Evolutionary conservation across 148 eudicot genomes (phyloP).

Genomic region (Gaultheria prostrata): DNA sequence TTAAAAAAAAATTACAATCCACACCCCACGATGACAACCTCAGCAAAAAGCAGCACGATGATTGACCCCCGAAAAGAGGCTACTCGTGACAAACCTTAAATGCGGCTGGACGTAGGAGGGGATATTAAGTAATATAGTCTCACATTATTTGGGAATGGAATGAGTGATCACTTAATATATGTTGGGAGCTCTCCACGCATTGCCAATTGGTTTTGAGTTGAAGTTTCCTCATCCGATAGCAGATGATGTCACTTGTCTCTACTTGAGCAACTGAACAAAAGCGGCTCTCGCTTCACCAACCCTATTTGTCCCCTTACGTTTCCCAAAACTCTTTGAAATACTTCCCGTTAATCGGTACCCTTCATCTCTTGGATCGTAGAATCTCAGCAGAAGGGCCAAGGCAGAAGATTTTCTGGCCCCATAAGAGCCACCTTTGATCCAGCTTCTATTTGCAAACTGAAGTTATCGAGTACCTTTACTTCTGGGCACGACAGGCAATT

Average conservation of each 20-base stretch:
- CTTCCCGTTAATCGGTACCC: constrained; percentile 36
- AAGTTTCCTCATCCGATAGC: constrained; percentile 25
- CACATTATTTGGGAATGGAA: too few relatives aligned
- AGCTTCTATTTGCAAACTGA: constrained; percentile 36
- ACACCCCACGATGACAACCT: too few relatives aligned
- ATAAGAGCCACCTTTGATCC: constrained; percentile 53
- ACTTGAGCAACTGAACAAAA: constrained; percentile 47
- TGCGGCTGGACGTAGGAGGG: too few relatives aligned
- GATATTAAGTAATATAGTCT: too few relatives aligned
- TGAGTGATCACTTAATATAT: too few relatives aligned
- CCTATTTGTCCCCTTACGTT: constrained; percentile 40
- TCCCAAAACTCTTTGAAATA: constrained; percentile 34
- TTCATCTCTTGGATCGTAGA: constrained; percentile 41
- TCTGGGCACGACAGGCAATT: constrained; percentile 37
- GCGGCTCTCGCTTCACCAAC: constrained; percentile 49
- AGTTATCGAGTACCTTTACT: constrained; percentile 34
- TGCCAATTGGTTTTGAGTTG: too few relatives aligned
- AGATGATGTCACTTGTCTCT: constrained; percentile 45
- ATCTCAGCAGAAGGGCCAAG: constrained; percentile 44
- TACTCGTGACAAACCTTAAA: too few relatives aligned
- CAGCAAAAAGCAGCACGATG: too few relatives aligned
- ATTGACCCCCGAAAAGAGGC: too few relatives aligned
- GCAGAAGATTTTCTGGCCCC: constrained; percentile 54
- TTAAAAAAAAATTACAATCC: too few relatives aligned
- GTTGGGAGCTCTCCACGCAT: too few relatives aligned